Base-by-base conservation (phyloP, 83 land plant genomes). In the Isoetes engelmannii region DNA sequence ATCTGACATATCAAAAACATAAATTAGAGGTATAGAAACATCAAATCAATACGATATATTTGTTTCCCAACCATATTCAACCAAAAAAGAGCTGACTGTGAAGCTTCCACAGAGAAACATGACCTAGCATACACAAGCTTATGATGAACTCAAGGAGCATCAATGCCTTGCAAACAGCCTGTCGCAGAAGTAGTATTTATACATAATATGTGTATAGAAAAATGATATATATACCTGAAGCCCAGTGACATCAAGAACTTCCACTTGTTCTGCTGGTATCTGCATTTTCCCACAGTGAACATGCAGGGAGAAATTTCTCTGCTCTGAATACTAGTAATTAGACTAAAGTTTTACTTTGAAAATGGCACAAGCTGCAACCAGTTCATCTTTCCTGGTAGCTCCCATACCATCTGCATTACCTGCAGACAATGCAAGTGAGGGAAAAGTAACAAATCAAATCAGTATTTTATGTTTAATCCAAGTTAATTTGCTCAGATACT, bases 381-480 rank as follows among this genome's bases (percentile, higher is more conserved):
- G 73, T 57, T 84, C 87, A 65, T 79, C 79, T 65, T 65, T 82
- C 65, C 87, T 74, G 17, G 56, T 44, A 18, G 63, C 63, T 17
- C 85, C 85, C 65, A 57, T 69, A 10, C 82, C 80, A 75, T 84
- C 87, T 56, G 83, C 84, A 82, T 82, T 70, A 53, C 87, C 87
- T 84, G 48, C 13, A 72, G 15, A n/a, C n/a, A 61, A 57, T 5
- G 6, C 28, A 13, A 50, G 41, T 28, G n/a, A 3, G 10, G 43
- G 54, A 4, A 45, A 49, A 65, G 50, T 45, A 47, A 55, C 63
- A 55, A 2, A 0, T 28, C 37, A 59, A 59, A 12, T 51, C 55
- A 12, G 15, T 51, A 12, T 51, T 17, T 51, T 51, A 13, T 51
- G 37, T 28, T 28, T 2, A 28, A 28, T 28, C 37, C 37, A 28